phyloP scores from a whole-genome alignment of 2,329 filamentous ascomycete species.

The Didymosphaeria variabile region DNA sequence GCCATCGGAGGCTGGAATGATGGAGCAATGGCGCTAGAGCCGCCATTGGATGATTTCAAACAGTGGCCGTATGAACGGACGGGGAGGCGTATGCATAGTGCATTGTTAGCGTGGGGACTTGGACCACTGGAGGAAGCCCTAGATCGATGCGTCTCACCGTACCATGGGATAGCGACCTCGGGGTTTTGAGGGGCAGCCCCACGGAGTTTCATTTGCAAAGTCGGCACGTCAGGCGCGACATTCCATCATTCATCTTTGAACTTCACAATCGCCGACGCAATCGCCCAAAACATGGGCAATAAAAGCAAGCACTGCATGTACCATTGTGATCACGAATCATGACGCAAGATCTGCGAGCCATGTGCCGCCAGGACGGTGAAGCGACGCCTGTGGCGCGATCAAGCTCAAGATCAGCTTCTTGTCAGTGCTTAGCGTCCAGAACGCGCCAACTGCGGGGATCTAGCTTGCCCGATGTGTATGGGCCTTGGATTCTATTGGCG shows the following conservation, averaged over 20 bases:
- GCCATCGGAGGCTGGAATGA: constrained; percentile 6
- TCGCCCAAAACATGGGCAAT: background rate
- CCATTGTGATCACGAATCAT: background rate
- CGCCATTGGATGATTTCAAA: constrained; percentile 6
- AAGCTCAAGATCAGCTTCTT: constrained; percentile 11
- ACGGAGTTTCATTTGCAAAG: constrained; percentile 1
- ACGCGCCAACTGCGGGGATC: constrained; percentile 22
- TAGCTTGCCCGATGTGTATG: constrained; percentile 16
- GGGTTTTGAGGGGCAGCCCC: background rate
- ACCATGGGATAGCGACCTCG: constrained; percentile 1
- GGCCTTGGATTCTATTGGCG: background rate
- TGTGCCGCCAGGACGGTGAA: background rate
- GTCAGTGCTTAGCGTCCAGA: constrained; percentile 27
- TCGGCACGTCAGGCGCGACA: background rate
- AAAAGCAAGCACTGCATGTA: background rate
- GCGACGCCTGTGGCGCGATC: constrained; percentile 12
- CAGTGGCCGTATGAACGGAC: constrained; percentile 12
- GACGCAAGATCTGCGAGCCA: constrained; percentile 1
- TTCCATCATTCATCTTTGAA: background rate
- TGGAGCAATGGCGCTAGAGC: constrained; percentile 8
- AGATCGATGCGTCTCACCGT: background rate
- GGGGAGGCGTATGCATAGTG: constrained; percentile 12
- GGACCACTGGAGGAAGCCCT: constrained; percentile 3
- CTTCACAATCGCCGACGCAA: background rate
- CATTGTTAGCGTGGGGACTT: constrained; percentile 7